These are phyloP conservation scores for Mortierella sp. DNA, from an alignment of 371 early-diverging fungal species.

Conservation along the genomic window DNA sequence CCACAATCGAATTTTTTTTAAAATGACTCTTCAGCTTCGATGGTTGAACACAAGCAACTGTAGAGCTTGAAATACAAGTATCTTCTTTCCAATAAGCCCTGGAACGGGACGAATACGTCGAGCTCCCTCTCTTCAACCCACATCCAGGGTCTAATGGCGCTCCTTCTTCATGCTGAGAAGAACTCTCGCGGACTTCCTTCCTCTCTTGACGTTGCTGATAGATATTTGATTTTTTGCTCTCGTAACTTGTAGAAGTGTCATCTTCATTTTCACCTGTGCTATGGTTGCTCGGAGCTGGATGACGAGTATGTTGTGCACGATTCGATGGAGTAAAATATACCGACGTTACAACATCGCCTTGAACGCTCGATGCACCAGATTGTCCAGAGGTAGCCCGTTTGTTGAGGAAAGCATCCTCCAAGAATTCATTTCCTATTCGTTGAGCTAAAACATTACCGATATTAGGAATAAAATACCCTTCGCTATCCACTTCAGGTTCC, in stretches of 20 bases:
- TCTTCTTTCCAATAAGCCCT: too few species aligned
- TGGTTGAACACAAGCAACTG: neutral
- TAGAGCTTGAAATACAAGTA: neutral
- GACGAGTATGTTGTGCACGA: neutral
- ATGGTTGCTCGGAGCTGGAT: neutral
- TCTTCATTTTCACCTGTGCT: neutral
- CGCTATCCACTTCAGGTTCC: neutral
- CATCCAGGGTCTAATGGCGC: too few species aligned
- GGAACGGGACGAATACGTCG: neutral
- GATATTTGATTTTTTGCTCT: neutral
- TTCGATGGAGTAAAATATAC: conserved; percentile 9
- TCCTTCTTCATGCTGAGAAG: neutral
- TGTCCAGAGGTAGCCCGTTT: neutral
- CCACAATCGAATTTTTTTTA: conserved; percentile 2
- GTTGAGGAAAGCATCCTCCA: conserved; percentile 27
- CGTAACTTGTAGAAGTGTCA: neutral
- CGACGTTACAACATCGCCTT: conserved; percentile 12
- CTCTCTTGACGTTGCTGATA: conserved; percentile 2
- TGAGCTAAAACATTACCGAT: neutral
- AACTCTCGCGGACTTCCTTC: neutral
- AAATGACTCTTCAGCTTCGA: neutral
- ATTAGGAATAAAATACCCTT: neutral
- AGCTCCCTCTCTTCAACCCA: neutral
- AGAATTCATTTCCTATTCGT: conserved; percentile 19
- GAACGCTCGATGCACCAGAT: neutral